phyloP scores from a whole-genome alignment of 495 filamentous ascomycete genomes.

The Tricharina praecox region DNA sequence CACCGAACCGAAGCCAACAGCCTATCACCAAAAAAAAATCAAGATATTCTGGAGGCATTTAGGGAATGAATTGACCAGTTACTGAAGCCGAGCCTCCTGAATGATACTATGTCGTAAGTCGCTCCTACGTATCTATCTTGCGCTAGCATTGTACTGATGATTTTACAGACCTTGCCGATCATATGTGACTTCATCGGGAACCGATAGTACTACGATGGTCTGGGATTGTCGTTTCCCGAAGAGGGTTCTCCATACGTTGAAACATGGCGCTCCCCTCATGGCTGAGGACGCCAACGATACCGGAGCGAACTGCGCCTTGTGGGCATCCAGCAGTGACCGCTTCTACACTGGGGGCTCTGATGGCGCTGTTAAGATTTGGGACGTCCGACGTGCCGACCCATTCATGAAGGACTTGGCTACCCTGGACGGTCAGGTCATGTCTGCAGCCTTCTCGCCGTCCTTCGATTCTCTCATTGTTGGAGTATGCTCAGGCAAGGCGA shows the following conservation, averaged over 20 bases:
- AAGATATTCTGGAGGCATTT: no score
- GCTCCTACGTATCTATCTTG: conserved; percentile 27
- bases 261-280: conserved; percentile 38
- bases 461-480: conserved; percentile 21
- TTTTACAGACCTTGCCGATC: conserved; percentile 27
- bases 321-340: conserved; percentile 49
- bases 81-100: no score
- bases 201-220: conserved; percentile 63
- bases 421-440: conserved; percentile 36
- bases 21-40: no score
- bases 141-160: conserved; percentile 31
- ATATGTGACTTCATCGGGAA: conserved; percentile 69
- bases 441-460: conserved; percentile 19
- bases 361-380: conserved; percentile 73
- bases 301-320: conserved; percentile 64
- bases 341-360: conserved; percentile 88
- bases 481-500: conserved; percentile 17
- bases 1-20: no score
- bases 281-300: conserved; percentile 66
- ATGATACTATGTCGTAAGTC: conserved; percentile 40
- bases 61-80: no score
- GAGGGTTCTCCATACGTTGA: conserved; percentile 45
- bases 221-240: conserved; percentile 56
- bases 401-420: conserved; percentile 43
- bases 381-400: conserved; percentile 46